A percentile compares a stretch with the other conserved stretches of the same genome.
Evolutionary conservation across 2,329 filamentous ascomycete species (phyloP).

Genomic region (Sclerotinia glacialis): DNA sequence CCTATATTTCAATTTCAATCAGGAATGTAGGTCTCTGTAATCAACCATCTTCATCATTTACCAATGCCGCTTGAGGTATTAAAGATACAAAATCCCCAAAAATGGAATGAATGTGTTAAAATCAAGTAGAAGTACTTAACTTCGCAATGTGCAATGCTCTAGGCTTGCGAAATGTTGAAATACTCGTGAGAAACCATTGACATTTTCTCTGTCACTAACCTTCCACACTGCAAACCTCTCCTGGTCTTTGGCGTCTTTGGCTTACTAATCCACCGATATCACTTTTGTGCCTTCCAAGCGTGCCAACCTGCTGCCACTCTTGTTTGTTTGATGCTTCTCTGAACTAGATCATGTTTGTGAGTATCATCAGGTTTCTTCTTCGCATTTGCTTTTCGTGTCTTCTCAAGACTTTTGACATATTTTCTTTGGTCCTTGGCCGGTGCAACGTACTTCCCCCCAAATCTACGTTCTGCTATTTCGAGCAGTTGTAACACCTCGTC

Average conservation of each 20-base stretch:
- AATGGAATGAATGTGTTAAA: neutral
- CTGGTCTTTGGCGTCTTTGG: neutral
- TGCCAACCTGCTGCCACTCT: slow-evolving; percentile 8
- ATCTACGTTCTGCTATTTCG: slow-evolving; percentile 3
- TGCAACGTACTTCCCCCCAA: slow-evolving; percentile 8
- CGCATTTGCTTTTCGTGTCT: neutral
- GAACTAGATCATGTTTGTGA: slow-evolving; percentile 1
- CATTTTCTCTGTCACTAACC: neutral
- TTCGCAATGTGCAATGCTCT: neutral
- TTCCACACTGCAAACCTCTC: neutral
- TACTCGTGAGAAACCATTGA: no score
- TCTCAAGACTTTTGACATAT: neutral
- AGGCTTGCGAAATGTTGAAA: neutral
- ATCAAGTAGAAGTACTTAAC: neutral
- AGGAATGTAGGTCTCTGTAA: neutral
- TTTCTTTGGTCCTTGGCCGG: neutral
- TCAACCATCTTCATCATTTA: neutral
- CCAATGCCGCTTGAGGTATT: neutral
- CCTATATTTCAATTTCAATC: neutral
- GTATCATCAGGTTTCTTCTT: neutral
- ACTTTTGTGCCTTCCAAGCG: slow-evolving; percentile 15
- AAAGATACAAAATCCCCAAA: no score
- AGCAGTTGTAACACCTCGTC: slow-evolving; percentile 4
- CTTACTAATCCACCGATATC: neutral
- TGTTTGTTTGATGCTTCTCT: slow-evolving; percentile 15